Conservation (phyloP, 2,329 filamentous ascomycete species). For the Hymenoscyphus linearis region DNA sequence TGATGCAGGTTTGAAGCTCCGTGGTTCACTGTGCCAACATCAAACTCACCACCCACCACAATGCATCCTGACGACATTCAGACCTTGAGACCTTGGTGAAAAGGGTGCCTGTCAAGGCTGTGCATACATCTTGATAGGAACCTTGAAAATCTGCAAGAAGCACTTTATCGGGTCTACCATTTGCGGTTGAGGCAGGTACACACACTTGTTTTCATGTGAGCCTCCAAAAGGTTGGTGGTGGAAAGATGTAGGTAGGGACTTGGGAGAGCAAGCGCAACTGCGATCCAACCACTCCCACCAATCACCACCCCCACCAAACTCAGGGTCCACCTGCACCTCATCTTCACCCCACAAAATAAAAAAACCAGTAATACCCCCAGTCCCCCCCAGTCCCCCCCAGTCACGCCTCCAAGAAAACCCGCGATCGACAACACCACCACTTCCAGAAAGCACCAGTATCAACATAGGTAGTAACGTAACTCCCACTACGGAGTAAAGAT, state of each 20-base stretch:
- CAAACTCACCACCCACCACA: conserved; percentile 8
- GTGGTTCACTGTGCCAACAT: conserved; percentile 7
- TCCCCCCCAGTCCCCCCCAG: no score
- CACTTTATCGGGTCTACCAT: conserved; percentile 1
- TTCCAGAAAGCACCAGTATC: background rate
- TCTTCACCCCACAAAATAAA: no score
- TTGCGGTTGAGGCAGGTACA: conserved; percentile 2
- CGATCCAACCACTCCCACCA: background rate
- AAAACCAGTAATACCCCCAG: background rate
- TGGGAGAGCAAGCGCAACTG: background rate
- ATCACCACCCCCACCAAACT: background rate
- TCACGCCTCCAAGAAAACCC: background rate
- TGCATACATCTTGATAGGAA: conserved; percentile 1
- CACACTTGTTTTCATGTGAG: background rate
- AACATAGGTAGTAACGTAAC: background rate
- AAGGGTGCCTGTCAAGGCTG: conserved; percentile 13
- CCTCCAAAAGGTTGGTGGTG: background rate
- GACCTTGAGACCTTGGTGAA: conserved; percentile 7
- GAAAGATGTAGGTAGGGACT: no score
- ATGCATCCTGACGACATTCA: conserved; percentile 19
- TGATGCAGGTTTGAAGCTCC: conserved; percentile 5
- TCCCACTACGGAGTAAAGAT: no score
- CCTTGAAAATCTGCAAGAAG: background rate
- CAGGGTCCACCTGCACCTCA: background rate
- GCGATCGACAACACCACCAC: background rate